phyloP scores from a whole-genome alignment of 2,329 filamentous ascomycete species.

The Sarocladium kiliense region DNA sequence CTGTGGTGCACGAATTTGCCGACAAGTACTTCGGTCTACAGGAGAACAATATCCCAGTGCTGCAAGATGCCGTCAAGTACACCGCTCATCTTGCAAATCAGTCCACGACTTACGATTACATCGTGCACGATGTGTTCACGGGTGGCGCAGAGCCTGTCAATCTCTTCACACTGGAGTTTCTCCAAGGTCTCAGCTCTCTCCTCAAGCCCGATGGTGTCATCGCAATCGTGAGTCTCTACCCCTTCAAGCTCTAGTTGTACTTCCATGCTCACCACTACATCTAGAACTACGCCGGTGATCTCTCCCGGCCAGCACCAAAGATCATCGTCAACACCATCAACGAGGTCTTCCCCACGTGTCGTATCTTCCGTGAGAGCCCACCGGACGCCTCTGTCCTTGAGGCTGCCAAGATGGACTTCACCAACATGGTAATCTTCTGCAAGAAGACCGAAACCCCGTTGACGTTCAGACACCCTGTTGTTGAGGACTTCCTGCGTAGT shows the following conservation, averaged over 20 bases:
- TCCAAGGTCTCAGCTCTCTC: constrained; percentile 63
- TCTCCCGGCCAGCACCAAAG: constrained; percentile 68
- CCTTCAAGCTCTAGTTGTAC: neutral
- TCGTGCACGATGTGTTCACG: constrained; percentile 96
- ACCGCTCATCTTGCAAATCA: constrained; percentile 40
- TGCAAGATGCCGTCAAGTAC: constrained; percentile 77
- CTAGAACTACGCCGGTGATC: constrained; percentile 94
- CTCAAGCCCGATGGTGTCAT: constrained; percentile 76
- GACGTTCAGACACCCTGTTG: constrained; percentile 60
- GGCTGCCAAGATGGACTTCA: constrained; percentile 62
- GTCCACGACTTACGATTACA: constrained; percentile 70
- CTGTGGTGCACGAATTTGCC: constrained; percentile 79
- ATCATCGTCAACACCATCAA: constrained; percentile 80
- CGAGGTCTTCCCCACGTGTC: constrained; percentile 80
- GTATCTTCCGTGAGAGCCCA: constrained; percentile 78
- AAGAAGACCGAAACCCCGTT: constrained; percentile 54
- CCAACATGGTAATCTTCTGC: constrained; percentile 97
- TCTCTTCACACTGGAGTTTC: constrained; percentile 83
- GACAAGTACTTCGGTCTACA: constrained; percentile 77
- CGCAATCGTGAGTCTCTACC: constrained; percentile 64
- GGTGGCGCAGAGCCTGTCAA: constrained; percentile 86
- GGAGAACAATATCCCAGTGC: constrained; percentile 69
- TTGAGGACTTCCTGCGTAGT: constrained; percentile 67
- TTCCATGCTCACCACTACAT: neutral
- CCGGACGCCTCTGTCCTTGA: constrained; percentile 42